Conservation (phyloP, 2,329 filamentous ascomycete species). For the Aspergillus sp. region DNA sequence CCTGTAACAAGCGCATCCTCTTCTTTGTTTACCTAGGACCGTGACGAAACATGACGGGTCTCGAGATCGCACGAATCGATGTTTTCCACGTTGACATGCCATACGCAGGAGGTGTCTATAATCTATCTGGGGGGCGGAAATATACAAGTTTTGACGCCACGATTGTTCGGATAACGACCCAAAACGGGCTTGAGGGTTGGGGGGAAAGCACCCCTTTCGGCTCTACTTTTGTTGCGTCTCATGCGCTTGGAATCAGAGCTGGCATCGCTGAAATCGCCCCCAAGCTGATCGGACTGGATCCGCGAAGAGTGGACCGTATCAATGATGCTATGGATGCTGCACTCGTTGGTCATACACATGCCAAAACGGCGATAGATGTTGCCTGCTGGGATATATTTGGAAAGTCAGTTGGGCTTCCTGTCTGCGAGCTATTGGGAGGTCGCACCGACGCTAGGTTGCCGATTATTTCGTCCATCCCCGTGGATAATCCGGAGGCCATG, state of each 20-base stretch:
- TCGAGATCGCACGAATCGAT: constrained; percentile 10
- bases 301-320: constrained; percentile 19
- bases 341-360: constrained; percentile 15
- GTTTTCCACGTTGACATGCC: constrained; percentile 18
- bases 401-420: constrained; percentile 16
- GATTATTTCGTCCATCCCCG: constrained; percentile 11
- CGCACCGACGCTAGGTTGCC: constrained; percentile 10
- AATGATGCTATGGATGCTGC: constrained; percentile 22
- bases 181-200: constrained; percentile 18
- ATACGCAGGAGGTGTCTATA: constrained; percentile 14
- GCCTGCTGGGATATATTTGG: constrained; percentile 22
- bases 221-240: constrained; percentile 15
- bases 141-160: constrained; percentile 19
- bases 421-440: constrained; percentile 20
- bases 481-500: constrained; percentile 7
- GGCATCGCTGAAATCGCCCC: constrained; percentile 21
- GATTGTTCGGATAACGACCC: constrained; percentile 19
- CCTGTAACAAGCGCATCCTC: background rate
- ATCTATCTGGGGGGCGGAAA: constrained; percentile 11
- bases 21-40: background rate
- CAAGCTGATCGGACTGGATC: constrained; percentile 18
- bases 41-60: constrained; percentile 1
- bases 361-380: constrained; percentile 15
- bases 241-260: constrained; percentile 17
- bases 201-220: constrained; percentile 21